A percentile compares a stretch with the other conserved stretches of the same genome.
Evolutionary conservation across 306 rosid species (phyloP).

Genomic region (Gastrolobium bilobum): DNA sequence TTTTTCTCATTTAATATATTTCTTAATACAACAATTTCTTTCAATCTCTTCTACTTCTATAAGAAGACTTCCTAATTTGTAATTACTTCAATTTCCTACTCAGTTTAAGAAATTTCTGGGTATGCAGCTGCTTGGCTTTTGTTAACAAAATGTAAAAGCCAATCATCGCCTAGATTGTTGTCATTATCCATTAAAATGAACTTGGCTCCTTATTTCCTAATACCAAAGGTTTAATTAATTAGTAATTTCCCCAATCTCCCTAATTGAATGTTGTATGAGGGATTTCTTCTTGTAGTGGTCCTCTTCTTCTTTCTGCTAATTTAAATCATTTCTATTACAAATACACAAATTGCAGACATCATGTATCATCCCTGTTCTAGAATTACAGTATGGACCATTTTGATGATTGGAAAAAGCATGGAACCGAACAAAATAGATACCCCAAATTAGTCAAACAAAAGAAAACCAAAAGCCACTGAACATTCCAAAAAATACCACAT

Average conservation of each 20-base stretch:
- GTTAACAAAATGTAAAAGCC: background rate
- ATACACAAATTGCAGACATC: background rate
- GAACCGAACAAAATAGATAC: background rate
- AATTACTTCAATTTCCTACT: background rate
- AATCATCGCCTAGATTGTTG: background rate
- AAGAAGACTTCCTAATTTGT: constrained; percentile 3
- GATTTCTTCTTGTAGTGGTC: background rate
- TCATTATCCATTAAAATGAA: background rate
- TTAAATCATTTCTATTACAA: background rate
- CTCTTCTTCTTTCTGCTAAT: background rate
- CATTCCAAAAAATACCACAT: background rate
- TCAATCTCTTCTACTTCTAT: background rate
- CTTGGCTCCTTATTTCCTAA: background rate
- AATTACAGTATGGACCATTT: background rate
- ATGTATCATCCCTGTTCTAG: background rate
- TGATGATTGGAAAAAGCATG: background rate
- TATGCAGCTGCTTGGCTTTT: background rate
- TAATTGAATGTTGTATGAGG: background rate
- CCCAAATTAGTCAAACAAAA: background rate
- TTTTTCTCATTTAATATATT: background rate
- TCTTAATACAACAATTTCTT: background rate
- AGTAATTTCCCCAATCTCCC: background rate
- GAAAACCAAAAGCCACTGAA: background rate
- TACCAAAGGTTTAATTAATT: background rate
- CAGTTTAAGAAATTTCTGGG: background rate